phyloP scores from a whole-genome alignment of 345 rosid species.

The Salix brachista region DNA sequence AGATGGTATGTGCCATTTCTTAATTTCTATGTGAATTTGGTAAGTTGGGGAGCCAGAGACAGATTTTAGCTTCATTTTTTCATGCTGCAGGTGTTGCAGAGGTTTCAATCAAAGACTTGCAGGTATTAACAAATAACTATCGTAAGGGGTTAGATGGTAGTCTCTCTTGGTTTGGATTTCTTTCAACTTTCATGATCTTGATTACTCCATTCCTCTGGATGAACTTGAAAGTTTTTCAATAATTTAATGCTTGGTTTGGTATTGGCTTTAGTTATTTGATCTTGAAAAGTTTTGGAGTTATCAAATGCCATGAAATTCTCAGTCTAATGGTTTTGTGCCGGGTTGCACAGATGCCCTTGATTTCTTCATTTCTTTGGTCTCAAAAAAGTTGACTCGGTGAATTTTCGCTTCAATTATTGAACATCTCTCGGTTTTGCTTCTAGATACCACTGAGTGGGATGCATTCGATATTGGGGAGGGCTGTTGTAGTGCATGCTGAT shows the following conservation, averaged over 20 bases:
- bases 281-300: background rate
- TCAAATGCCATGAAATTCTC: background rate
- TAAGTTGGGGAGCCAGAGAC: background rate
- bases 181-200: background rate
- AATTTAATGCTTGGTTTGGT: background rate
- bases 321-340: background rate
- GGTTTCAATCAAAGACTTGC: constrained; percentile 59
- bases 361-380: background rate
- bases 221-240: background rate
- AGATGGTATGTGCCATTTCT: constrained; percentile 48
- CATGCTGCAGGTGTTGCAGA: constrained; percentile 75
- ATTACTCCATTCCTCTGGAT: background rate
- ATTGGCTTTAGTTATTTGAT: background rate
- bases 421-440: constrained; percentile 18
- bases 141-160: background rate
- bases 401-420: background rate
- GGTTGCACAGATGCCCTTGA: background rate
- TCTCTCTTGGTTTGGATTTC: background rate
- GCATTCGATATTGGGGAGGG: constrained; percentile 83
- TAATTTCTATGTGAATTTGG: background rate
- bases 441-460: constrained; percentile 83
- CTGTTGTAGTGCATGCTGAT: constrained; percentile 84
- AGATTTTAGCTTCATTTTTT: constrained; percentile 5
- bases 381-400: background rate
- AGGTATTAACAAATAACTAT: constrained; percentile 34